Evolutionary conservation across 2,329 filamentous ascomycete genomes (phyloP).

Genomic region (Monosporascus cannonballus): DNA sequence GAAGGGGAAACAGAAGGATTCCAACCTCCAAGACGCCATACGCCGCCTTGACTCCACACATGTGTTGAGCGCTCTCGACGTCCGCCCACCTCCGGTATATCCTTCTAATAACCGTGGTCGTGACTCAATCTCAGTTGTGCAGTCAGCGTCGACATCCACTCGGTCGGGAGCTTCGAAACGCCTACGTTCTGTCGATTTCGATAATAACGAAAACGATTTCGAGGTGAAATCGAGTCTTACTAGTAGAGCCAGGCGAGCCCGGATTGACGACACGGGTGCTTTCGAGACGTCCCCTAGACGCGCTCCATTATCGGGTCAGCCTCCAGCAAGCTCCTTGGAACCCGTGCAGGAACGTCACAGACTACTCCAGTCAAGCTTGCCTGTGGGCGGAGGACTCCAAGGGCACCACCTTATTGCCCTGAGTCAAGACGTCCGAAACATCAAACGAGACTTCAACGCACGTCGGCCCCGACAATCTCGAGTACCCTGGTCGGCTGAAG

Average conservation of each 20-base stretch:
- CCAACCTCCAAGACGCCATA: conserved; percentile 14
- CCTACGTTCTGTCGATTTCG: not conserved
- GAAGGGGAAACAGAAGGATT: conserved; percentile 7
- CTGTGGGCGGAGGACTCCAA: conserved; percentile 5
- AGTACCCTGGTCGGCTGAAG: conserved; percentile 36
- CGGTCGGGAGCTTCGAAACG: conserved; percentile 3
- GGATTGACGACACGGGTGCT: not conserved
- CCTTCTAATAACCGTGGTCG: not conserved
- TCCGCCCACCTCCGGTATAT: not conserved
- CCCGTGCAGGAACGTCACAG: not conserved
- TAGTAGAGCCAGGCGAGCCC: conserved; percentile 10
- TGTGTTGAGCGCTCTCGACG: conserved; percentile 6
- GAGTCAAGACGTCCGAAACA: conserved; percentile 13
- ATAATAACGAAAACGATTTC: conserved; percentile 8
- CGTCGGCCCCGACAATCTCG: conserved; percentile 23
- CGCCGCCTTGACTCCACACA: conserved; percentile 12
- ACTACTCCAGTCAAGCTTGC: not conserved
- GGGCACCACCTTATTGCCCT: conserved; percentile 11
- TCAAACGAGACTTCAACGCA: conserved; percentile 7
- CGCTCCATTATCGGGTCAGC: conserved; percentile 6
- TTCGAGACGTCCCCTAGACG: conserved; percentile 8
- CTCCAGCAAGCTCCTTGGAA: not conserved
- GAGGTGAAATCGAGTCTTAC: conserved; percentile 19
- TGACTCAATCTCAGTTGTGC: not conserved
- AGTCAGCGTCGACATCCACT: not conserved